Percentiles rank a stretch among this genome's conserved stretches.
phyloP scores from a whole-genome alignment of 805 yeast genomes.

The Cephaloascus fragrans region DNA sequence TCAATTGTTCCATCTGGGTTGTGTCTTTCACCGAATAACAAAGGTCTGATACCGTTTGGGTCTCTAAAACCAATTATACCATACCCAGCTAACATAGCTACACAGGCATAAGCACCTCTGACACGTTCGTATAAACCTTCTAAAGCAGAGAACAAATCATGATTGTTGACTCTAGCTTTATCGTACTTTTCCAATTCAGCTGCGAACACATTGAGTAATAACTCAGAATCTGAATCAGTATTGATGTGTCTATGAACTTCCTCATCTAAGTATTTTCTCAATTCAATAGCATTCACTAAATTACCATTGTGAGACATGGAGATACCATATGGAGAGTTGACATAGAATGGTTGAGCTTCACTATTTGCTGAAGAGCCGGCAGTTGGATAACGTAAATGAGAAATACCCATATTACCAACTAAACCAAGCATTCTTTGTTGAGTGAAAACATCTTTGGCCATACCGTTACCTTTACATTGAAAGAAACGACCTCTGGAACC shows the following conservation, averaged over 20 bases:
- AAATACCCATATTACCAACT: constrained; percentile 91
- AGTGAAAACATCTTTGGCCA: constrained; percentile 97
- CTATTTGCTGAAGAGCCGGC: constrained; percentile 94
- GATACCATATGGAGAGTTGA: constrained; percentile 93
- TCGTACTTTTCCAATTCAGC: constrained; percentile 84
- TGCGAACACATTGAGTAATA: constrained; percentile 83
- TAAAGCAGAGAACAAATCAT: constrained; percentile 80
- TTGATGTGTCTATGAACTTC: constrained; percentile 94
- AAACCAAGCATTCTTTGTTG: constrained; percentile 67
- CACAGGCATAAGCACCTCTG: constrained; percentile 97
- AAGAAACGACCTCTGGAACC: constrained; percentile 88
- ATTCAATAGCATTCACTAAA: constrained; percentile 74
- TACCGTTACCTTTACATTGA: constrained; percentile 98
- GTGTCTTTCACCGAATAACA: constrained; percentile 74
- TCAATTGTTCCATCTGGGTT: constrained; percentile 64
- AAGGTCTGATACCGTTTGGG: constrained; percentile 93
- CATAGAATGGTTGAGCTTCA: constrained; percentile 98
- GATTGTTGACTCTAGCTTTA: constrained; percentile 86
- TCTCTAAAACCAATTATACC: constrained; percentile 95
- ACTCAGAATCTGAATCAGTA: constrained; percentile 93
- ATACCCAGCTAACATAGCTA: constrained; percentile 91
- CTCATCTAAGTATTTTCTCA: constrained; percentile 77
- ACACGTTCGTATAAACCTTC: constrained; percentile 71
- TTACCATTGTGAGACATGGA: constrained; percentile 91
- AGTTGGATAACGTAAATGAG: constrained; percentile 92